Conservation (phyloP, 2,329 filamentous ascomycete genomes). For the Acephala macrosclerotiorum region DNA sequence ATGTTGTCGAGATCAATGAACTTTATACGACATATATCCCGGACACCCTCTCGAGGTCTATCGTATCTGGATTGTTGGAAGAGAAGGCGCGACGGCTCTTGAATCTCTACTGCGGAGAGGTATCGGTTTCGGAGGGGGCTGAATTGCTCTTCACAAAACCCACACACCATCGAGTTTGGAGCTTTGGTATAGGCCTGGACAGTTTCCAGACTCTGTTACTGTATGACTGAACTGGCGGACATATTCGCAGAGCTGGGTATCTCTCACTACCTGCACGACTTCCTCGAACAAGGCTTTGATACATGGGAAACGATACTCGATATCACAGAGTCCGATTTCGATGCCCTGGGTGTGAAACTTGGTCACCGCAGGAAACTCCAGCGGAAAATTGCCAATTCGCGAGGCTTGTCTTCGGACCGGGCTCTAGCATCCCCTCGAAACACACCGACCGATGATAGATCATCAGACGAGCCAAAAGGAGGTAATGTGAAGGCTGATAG, state of each 20-base stretch:
- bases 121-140: not conserved
- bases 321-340: constrained; percentile 84
- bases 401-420: constrained; percentile 59
- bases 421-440: constrained; percentile 45
- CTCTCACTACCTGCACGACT: constrained; percentile 75
- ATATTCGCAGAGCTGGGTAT: constrained; percentile 80
- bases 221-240: constrained; percentile 62
- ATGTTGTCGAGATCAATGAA: constrained; percentile 25
- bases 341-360: constrained; percentile 78
- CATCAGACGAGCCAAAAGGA: constrained; percentile 59
- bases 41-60: constrained; percentile 17
- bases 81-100: not conserved
- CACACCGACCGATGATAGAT: constrained; percentile 64
- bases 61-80: not conserved
- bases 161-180: not conserved
- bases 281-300: constrained; percentile 83
- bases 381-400: constrained; percentile 77
- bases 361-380: constrained; percentile 89
- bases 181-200: constrained; percentile 37
- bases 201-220: constrained; percentile 44
- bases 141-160: not conserved
- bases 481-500: constrained; percentile 54
- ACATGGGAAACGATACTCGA: constrained; percentile 85
- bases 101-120: not conserved
- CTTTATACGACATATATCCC: constrained; percentile 15